Base-by-base conservation (phyloP, 2,329 filamentous ascomycete genomes). In the Kalmusia sp. region DNA sequence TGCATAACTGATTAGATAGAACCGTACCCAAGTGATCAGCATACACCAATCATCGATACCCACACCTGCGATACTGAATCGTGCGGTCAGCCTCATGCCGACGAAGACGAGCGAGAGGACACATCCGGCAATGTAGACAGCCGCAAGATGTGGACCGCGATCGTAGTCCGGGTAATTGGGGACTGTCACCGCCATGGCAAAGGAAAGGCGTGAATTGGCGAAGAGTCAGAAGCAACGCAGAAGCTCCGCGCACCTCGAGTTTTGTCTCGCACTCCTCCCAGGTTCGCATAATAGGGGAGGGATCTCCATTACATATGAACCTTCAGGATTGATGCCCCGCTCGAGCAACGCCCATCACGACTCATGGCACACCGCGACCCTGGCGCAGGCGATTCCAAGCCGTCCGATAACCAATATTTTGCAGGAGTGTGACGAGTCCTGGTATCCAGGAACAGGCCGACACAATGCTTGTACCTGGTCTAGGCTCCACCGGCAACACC, bases 11-110 rank as follows among this genome's bases (percentile, higher is more conserved):
- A 35, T 46, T n/a, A 24, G 30, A 8, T 24, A 25, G 35, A 35
- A 43, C 51, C 28, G 47, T 59, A 63, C 62, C 57, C 56, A 58
- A 37, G 60, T 61, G 30, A 55, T 22, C 22, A 63, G 35, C 62
- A 65, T 65, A 39, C 37, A 49, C 58, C 59, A 63, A 35, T 65
- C 62, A 43, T 65, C 62, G 27, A 61, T 54, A 15, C 58, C 59
- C 12, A 65, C 57, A 45, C 55, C 55, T 2, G 57, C 55, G 35
- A 65, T 61, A 30, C 55, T 61, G 43, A 54, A 60, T 6, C 62
- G 40, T n/a, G 62, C 58, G 19, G 45, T 61, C 19, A 65, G 38
- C 28, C 62, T 31, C 52, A 54, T 54, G 30, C 40, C 57, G 4
- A 65, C 61, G 25, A 65, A 58, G 19, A 65, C 35, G 22, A 59